phyloP scores from a whole-genome alignment of 768 basidiomycete species.

The Naematelia aurantialba region DNA sequence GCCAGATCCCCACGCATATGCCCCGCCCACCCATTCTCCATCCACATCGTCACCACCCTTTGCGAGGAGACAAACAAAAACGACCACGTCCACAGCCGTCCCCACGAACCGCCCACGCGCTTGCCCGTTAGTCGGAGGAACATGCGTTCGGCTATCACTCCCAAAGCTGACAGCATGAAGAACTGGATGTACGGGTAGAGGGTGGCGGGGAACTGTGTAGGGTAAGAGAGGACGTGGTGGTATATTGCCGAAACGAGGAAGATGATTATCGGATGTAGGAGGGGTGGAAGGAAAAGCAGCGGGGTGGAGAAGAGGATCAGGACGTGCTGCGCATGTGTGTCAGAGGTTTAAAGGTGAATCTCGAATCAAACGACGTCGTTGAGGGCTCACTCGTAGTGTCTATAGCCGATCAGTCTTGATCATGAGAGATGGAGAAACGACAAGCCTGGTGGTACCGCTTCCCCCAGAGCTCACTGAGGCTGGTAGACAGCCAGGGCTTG shows the following conservation, averaged over 20 bases:
- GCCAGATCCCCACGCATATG: constrained; percentile 6
- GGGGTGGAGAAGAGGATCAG: constrained; percentile 4
- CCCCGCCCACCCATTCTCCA: constrained; percentile 4
- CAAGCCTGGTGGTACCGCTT: constrained; percentile 13
- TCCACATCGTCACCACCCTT: constrained; percentile 4
- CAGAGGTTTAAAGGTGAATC: too few relatives aligned
- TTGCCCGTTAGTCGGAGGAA: constrained; percentile 4
- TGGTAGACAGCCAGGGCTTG: constrained; percentile 8
- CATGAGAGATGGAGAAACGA: not conserved
- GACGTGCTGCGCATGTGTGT: constrained; percentile 7
- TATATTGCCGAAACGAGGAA: constrained; percentile 14
- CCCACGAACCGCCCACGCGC: constrained; percentile 3
- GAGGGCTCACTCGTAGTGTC: constrained; percentile 2
- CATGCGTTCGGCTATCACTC: constrained; percentile 2
- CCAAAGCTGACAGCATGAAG: constrained; percentile 4
- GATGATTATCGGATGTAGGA: constrained; percentile 9
- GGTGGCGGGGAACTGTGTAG: constrained; percentile 5
- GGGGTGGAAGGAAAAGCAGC: constrained; percentile 1
- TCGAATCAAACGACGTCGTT: not conserved
- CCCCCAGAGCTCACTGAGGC: constrained; percentile 17
- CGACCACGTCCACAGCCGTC: constrained; percentile 10
- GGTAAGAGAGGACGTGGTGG: constrained; percentile 13
- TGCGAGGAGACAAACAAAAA: not conserved
- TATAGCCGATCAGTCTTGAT: not conserved
- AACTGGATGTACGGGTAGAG: constrained; percentile 1